These are phyloP conservation scores for Lactifluus volemus DNA, from an alignment of 768 basidiomycete genomes.

Conservation along the genomic window DNA sequence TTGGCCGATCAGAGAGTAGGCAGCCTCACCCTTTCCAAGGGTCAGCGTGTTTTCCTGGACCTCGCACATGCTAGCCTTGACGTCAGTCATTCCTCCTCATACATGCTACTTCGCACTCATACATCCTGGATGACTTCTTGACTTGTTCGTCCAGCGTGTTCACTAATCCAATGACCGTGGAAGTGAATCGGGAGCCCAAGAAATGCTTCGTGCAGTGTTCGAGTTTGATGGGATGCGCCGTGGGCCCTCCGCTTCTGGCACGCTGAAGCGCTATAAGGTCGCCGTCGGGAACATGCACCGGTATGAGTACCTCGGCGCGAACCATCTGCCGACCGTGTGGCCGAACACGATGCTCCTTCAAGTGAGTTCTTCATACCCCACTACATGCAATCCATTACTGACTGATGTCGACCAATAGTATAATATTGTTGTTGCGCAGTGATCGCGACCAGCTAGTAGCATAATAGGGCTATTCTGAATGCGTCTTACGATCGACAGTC, in stretches of 20 bases:
- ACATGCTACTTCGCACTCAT: background rate
- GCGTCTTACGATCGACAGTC: no score
- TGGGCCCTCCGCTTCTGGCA: slow-evolving; percentile 60
- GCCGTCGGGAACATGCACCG: slow-evolving; percentile 39
- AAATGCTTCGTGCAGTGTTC: slow-evolving; percentile 57
- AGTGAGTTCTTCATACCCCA: slow-evolving; percentile 28
- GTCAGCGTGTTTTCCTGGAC: slow-evolving; percentile 54
- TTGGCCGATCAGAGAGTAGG: slow-evolving; percentile 38
- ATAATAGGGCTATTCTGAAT: no score
- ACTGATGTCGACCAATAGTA: slow-evolving; percentile 1
- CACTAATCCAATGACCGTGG: slow-evolving; percentile 36
- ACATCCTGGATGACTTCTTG: background rate
- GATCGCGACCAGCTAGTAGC: no score
- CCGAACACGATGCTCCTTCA: slow-evolving; percentile 56
- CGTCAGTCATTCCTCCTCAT: slow-evolving; percentile 28
- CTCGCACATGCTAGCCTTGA: slow-evolving; percentile 46
- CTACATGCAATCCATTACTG: background rate
- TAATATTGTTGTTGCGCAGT: background rate
- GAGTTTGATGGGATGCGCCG: slow-evolving; percentile 49
- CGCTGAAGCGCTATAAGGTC: slow-evolving; percentile 45
- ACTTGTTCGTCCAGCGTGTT: slow-evolving; percentile 42
- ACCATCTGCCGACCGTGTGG: slow-evolving; percentile 50
- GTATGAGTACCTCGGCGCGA: slow-evolving; percentile 47
- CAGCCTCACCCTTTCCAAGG: slow-evolving; percentile 35
- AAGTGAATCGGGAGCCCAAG: slow-evolving; percentile 35